phyloP scores from a whole-genome alignment of 176 grass and related monocot genomes.

The Raddia distichophylla region DNA sequence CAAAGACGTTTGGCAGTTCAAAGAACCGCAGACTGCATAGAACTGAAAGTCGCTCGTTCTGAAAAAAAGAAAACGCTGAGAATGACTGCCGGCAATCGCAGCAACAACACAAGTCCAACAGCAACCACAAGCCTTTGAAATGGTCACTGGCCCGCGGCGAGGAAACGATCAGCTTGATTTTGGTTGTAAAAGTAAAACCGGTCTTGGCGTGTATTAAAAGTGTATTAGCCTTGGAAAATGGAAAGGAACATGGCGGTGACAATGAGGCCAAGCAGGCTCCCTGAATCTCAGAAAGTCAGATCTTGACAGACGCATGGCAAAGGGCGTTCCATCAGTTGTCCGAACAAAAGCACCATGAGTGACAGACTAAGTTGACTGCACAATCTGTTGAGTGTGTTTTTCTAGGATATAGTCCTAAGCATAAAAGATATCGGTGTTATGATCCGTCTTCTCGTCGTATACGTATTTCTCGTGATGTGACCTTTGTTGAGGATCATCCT shows the following conservation, averaged over 20 bases:
- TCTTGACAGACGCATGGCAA: neutral
- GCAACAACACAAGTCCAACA: neutral
- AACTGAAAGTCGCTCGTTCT: neutral
- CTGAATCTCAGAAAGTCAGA: neutral
- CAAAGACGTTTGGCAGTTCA: neutral
- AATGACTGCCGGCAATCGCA: neutral
- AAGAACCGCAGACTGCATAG: neutral
- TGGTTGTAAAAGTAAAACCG: slow-evolving; percentile 22
- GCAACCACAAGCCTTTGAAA: slow-evolving; percentile 22
- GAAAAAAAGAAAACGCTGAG: neutral
- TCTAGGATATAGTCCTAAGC: no score
- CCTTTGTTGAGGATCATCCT: no score
- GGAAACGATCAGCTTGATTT: slow-evolving; percentile 34
- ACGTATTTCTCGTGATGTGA: no score
- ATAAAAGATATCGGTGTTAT: no score
- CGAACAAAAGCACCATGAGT: no score
- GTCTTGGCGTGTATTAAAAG: neutral
- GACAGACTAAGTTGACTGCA: no score
- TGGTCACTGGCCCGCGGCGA: slow-evolving; percentile 33
- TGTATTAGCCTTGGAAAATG: no score
- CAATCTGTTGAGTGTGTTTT: no score
- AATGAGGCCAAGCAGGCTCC: neutral
- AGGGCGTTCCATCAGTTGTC: no score
- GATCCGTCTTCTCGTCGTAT: no score
- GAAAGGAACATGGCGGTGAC: neutral